Evolutionary conservation across 2,329 filamentous ascomycete genomes (phyloP), one percentile per base, ranked within the genome.

Genomic region (Epichloe glyceriae): DNA sequence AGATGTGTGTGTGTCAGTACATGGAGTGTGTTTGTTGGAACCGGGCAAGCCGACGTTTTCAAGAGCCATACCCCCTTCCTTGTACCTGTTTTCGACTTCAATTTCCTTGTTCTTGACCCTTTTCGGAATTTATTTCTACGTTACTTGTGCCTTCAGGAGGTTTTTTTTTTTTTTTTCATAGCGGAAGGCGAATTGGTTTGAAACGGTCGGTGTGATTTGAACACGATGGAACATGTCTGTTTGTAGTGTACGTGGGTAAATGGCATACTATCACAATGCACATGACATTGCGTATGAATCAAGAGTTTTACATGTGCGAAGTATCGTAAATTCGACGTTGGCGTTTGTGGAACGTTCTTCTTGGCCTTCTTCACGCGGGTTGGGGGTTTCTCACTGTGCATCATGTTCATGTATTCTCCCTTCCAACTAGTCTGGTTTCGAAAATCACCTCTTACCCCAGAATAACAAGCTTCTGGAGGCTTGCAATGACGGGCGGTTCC

Each of bases 401-500:
- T 11, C 6, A 44, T 44, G 15, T 37, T 40, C 34, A 20, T 50
- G 46, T 26, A 20, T 51, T 38, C 8, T 6, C n/a, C 22, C 12
- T 12, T 38, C 6, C 30, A 30, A 4, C 30, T 30, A 11, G 8
- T 30, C 3, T 30, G 8, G 3, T 30, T 30, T 30, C 30, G 30
- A 11, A 30, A 11, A 30, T 30, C 10, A 11, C 30, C 10, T 41
- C 39, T 62, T 22, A 75, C 5, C 74, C 76, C 39, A 80, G 56
- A 20, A 81, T 61, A 14, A 72, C 69, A 49, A 81, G 57, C 61
- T 69, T 76, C 60, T 73, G 67, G 58, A 80, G 66, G 2, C 61
- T 63, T 41, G 65, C 67, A n/a, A 80, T 68, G 11, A 72, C 62
- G 22, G 77, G 77, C 37, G 74, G 66, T 50, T 73, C 68, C 57